phyloP scores from a whole-genome alignment of 768 basidiomycete genomes.

The Trametes sanguinea region DNA sequence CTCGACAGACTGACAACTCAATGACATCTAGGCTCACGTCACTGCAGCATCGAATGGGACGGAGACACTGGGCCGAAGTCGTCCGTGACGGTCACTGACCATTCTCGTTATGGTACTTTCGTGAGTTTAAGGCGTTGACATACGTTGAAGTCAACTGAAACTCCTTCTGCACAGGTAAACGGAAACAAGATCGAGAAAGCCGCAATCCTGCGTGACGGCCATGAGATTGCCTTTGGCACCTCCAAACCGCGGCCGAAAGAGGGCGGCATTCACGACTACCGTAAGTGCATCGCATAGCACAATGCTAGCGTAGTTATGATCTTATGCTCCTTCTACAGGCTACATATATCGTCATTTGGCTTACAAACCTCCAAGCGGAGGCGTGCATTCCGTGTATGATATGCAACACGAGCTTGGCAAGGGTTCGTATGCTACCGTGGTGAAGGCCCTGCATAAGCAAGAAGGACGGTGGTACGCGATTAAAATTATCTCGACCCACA shows the following conservation, averaged over 20 bases:
- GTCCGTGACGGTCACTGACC: constrained; percentile 51
- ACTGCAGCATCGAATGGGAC: constrained; percentile 62
- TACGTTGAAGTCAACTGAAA: too few relatives aligned
- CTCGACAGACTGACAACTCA: neutral
- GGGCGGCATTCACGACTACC: constrained; percentile 64
- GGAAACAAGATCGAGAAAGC: constrained; percentile 59
- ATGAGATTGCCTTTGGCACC: constrained; percentile 83
- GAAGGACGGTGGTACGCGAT: constrained; percentile 81
- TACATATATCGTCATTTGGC: constrained; percentile 73
- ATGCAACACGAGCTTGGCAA: constrained; percentile 74
- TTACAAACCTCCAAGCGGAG: constrained; percentile 47
- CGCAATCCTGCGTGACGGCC: constrained; percentile 68
- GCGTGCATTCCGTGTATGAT: constrained; percentile 68
- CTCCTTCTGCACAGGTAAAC: constrained; percentile 54
- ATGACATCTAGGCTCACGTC: constrained; percentile 45
- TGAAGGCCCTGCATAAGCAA: constrained; percentile 73
- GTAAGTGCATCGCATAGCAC: constrained; percentile 48
- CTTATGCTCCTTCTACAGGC: constrained; percentile 45
- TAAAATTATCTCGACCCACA: constrained; percentile 73
- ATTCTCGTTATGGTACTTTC: constrained; percentile 51
- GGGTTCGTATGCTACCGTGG: constrained; percentile 90
- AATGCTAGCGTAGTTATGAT: too few relatives aligned
- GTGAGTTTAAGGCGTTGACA: neutral
- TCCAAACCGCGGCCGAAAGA: constrained; percentile 42
- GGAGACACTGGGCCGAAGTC: constrained; percentile 43